A percentile compares a stretch with the other conserved stretches of the same genome.
phyloP scores from a whole-genome alignment of 1,139 yeast species.

The Lodderomyces parapsilosis region DNA sequence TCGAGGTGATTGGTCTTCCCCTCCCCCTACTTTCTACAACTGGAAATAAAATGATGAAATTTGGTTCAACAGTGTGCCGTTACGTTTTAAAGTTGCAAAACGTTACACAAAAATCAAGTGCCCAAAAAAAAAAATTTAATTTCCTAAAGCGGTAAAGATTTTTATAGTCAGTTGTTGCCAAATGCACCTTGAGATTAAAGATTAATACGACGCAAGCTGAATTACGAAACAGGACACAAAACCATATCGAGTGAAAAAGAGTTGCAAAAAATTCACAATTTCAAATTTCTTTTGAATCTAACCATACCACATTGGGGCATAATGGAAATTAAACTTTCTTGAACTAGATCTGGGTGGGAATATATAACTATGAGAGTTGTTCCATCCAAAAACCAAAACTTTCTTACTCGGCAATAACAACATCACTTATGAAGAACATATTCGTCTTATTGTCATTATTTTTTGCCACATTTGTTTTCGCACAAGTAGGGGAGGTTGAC shows the following conservation, averaged over 20 bases:
- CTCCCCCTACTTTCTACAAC: no score
- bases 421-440: conserved; percentile 12
- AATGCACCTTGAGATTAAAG: no score
- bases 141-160: conserved; percentile 7
- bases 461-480: conserved; percentile 12
- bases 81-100: conserved; percentile 1
- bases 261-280: conserved; percentile 1
- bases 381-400: neutral
- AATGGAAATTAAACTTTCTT: neutral
- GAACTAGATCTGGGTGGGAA: neutral
- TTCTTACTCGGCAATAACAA: no score
- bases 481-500: conserved; percentile 7
- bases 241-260: neutral
- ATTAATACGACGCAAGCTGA: neutral
- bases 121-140: conserved; percentile 1
- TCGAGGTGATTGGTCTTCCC: no score
- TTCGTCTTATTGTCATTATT: conserved; percentile 13
- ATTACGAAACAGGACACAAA: neutral
- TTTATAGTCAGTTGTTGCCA: neutral
- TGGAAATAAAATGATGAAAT: no score
- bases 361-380: neutral
- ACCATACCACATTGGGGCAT: neutral
- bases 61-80: no score
- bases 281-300: neutral
- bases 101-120: neutral